Conservation (phyloP, 345 rosid species). For the Turritis glabra region DNA sequence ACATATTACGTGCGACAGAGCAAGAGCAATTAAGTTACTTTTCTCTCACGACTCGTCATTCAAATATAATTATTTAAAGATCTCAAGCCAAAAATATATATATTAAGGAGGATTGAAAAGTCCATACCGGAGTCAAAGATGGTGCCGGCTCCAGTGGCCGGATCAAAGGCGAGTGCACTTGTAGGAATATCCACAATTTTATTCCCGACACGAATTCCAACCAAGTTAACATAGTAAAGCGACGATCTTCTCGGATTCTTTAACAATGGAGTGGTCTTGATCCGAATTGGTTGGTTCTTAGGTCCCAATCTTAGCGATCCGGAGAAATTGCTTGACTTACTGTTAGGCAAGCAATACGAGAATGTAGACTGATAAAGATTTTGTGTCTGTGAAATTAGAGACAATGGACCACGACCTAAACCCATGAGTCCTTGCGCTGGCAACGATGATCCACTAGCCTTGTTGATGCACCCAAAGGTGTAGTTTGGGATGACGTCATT, state of each 20-base stretch:
- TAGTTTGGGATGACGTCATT: conserved; percentile 57
- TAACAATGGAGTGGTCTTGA: conserved; percentile 79
- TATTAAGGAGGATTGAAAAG: background rate
- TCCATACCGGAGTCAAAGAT: conserved; percentile 82
- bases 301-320: conserved; percentile 92
- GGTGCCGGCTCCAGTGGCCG: conserved; percentile 84
- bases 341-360: conserved; percentile 89
- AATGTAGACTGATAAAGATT: conserved; percentile 69
- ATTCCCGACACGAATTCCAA: conserved; percentile 72
- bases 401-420: conserved; percentile 82
- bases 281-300: conserved; percentile 63
- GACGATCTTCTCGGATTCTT: conserved; percentile 83
- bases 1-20: background rate
- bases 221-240: conserved; percentile 77
- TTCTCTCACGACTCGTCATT: background rate
- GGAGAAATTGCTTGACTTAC: conserved; percentile 69
- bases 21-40: background rate
- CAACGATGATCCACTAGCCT: conserved; percentile 61
- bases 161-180: conserved; percentile 66
- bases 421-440: conserved; percentile 93
- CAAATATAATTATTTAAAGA: background rate
- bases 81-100: background rate
- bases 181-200: conserved; percentile 71
- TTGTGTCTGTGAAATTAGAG: conserved; percentile 77
- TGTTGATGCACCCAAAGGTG: conserved; percentile 83